These are phyloP conservation scores for Galerina sulciceps DNA, from an alignment of 768 basidiomycete genomes.

Conservation along the genomic window DNA sequence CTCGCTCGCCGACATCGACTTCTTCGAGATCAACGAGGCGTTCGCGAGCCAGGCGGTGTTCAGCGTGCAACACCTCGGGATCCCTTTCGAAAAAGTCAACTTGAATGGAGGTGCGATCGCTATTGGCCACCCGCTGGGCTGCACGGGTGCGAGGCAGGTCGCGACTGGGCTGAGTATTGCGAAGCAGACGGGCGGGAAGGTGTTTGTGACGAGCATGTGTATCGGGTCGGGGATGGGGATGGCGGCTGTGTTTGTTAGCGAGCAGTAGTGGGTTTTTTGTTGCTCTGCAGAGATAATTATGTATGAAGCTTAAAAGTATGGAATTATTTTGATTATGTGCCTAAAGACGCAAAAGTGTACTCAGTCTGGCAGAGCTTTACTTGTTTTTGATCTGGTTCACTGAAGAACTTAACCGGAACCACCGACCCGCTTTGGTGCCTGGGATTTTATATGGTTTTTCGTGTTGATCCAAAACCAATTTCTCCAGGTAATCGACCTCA, in stretches of 20 bases:
- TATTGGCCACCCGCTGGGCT: constrained; percentile 86
- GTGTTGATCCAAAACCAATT: too few relatives aligned
- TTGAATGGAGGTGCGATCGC: constrained; percentile 89
- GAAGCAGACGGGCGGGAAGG: constrained; percentile 72
- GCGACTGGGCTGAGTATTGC: constrained; percentile 84
- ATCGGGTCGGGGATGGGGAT: constrained; percentile 91
- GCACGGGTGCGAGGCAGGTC: constrained; percentile 87
- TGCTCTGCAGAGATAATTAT: too few relatives aligned
- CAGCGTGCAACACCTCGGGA: constrained; percentile 67
- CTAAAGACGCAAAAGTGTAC: too few relatives aligned
- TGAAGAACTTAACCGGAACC: too few relatives aligned
- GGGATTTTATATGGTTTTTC: too few relatives aligned
- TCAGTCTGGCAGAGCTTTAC: too few relatives aligned
- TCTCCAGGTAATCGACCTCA: too few relatives aligned
- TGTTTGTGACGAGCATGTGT: constrained; percentile 93
- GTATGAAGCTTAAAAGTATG: not conserved
- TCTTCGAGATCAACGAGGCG: constrained; percentile 93
- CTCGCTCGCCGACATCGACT: constrained; percentile 74
- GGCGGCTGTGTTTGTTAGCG: constrained; percentile 85
- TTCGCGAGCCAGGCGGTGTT: constrained; percentile 86
- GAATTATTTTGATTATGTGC: too few relatives aligned
- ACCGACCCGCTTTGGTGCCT: too few relatives aligned
- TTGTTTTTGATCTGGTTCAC: too few relatives aligned
- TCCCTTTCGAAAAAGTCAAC: constrained; percentile 83
- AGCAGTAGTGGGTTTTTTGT: constrained; percentile 53